These are phyloP conservation scores for Phalaenopsis hybrid DNA, from an alignment of 116 monocot species.

Conservation along the genomic window DNA sequence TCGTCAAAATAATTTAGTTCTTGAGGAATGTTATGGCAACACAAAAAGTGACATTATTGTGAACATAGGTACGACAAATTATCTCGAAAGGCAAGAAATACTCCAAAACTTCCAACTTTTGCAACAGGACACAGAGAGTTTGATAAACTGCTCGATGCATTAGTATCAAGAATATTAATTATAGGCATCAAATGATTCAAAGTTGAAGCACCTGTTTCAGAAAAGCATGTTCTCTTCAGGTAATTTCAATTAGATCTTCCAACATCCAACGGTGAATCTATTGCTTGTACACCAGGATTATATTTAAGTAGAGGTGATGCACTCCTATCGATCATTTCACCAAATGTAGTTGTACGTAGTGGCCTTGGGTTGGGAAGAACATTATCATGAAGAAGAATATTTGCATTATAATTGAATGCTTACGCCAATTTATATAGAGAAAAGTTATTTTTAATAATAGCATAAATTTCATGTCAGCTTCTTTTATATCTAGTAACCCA, in stretches of 20 bases:
- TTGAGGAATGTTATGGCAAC: no score
- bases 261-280: neutral
- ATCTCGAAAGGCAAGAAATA: no score
- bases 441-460: neutral
- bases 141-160: neutral
- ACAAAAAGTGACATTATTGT: no score
- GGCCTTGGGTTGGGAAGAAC: neutral
- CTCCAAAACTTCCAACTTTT: neutral
- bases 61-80: no score
- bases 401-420: neutral
- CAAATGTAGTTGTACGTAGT: neutral
- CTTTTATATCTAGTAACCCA: neutral
- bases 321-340: neutral
- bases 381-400: slow-evolving; percentile 7
- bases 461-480: slow-evolving; percentile 1
- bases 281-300: neutral
- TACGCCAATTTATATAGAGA: neutral
- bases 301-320: neutral
- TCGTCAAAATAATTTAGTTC: no score
- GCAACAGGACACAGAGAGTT: slow-evolving; percentile 1
- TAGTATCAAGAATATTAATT: neutral
- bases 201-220: neutral
- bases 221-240: neutral
- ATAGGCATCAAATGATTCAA: neutral
- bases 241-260: no score